These are phyloP conservation scores for Rhododendron griersonianum DNA, from an alignment of 148 eudicot species.

Conservation along the genomic window DNA sequence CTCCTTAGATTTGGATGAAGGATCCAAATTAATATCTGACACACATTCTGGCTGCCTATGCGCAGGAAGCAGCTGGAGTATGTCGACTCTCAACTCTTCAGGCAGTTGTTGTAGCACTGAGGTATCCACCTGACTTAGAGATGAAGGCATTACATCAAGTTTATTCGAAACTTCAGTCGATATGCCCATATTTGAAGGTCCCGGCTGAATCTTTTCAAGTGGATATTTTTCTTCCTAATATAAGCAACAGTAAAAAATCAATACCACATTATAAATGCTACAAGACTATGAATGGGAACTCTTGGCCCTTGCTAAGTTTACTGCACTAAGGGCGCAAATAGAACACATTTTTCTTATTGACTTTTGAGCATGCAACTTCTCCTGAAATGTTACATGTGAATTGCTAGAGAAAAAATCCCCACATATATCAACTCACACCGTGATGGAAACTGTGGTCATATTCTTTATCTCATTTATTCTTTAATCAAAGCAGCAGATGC, in stretches of 20 bases:
- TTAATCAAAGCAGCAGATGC: background rate
- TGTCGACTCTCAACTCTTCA: slow-evolving; percentile 70
- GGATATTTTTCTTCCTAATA: slow-evolving; percentile 9
- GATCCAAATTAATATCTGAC: slow-evolving; percentile 13
- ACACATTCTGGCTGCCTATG: slow-evolving; percentile 44
- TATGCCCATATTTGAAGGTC: slow-evolving; percentile 15
- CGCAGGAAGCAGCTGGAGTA: slow-evolving; percentile 58
- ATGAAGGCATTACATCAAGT: slow-evolving; percentile 63
- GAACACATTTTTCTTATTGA: background rate
- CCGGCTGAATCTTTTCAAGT: slow-evolving; percentile 20
- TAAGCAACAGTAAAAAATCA: slow-evolving; percentile 3
- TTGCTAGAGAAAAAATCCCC: background rate
- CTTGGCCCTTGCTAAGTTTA: background rate
- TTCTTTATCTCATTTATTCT: background rate
- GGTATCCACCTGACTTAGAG: slow-evolving; percentile 82
- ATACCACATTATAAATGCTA: background rate
- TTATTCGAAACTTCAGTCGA: slow-evolving; percentile 20
- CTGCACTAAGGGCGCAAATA: background rate
- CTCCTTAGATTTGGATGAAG: slow-evolving; percentile 15
- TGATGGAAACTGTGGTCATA: background rate
- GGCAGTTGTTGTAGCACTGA: slow-evolving; percentile 76
- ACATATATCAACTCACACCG: background rate
- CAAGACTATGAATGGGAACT: background rate
- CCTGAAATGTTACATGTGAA: background rate
- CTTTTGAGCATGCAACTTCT: background rate